Percentiles rank a stretch among this genome's conserved stretches.
Evolutionary conservation across 345 rosid genomes (phyloP).

Genomic region (Brassica rapa): DNA sequence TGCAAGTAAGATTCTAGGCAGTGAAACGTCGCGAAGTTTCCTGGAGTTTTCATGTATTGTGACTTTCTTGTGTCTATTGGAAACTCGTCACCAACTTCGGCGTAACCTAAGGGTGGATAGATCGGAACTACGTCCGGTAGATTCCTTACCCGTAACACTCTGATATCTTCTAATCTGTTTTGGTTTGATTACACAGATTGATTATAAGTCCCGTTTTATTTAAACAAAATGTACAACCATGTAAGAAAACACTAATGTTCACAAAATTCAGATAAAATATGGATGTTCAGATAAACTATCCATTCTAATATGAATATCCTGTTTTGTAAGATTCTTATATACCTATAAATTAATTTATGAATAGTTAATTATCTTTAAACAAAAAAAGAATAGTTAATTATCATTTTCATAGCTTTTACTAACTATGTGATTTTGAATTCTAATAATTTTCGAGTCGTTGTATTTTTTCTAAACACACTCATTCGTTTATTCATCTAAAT

Average conservation of each 20-base stretch:
- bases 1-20: conserved; percentile 69
- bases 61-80: conserved; percentile 65
- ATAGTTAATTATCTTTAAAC: neutral
- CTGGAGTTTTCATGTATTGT: conserved; percentile 59
- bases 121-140: conserved; percentile 61
- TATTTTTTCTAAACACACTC: neutral
- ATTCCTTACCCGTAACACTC: conserved; percentile 53
- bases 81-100: conserved; percentile 72
- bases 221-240: neutral
- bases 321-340: too few species aligned
- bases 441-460: neutral
- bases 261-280: neutral
- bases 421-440: neutral
- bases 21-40: conserved; percentile 51
- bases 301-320: neutral
- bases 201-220: conserved; percentile 3
- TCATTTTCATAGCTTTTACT: neutral
- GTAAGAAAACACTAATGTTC: neutral
- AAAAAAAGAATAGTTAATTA: neutral
- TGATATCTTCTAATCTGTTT: conserved; percentile 47
- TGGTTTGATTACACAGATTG: neutral
- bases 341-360: too few species aligned
- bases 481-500: neutral
- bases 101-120: conserved; percentile 62
- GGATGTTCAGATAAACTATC: too few species aligned